Evolutionary conservation across 2,329 filamentous ascomycete species (phyloP).

Genomic region (Botrytis squamosa): DNA sequence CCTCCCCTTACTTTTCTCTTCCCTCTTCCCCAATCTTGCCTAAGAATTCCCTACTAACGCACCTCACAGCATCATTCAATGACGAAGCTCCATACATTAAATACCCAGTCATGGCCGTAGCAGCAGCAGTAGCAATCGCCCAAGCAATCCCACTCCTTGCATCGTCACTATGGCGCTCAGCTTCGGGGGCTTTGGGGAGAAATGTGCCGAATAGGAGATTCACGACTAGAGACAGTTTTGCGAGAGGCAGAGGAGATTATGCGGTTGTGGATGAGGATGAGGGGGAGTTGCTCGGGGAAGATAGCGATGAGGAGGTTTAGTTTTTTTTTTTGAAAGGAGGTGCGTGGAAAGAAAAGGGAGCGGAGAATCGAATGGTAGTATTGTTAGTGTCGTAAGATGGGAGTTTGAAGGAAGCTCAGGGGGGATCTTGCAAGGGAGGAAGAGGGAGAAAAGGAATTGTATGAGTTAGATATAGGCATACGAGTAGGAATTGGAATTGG

Average conservation of each 20-base stretch:
- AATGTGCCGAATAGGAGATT: constrained; percentile 55
- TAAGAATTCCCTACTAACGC: constrained; percentile 27
- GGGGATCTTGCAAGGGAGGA: not conserved
- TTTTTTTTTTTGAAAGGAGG: not conserved
- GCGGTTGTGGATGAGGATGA: constrained; percentile 88
- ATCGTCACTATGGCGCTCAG: constrained; percentile 69
- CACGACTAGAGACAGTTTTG: constrained; percentile 86
- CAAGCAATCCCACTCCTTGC: constrained; percentile 68
- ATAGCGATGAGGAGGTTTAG: constrained; percentile 83
- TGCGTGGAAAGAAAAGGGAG: not conserved
- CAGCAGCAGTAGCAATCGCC: constrained; percentile 60
- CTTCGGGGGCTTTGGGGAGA: constrained; percentile 51
- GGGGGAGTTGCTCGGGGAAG: constrained; percentile 88
- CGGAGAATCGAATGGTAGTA: not conserved
- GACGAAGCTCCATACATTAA: constrained; percentile 74
- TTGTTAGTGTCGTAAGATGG: not conserved
- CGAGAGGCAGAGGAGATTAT: constrained; percentile 83
- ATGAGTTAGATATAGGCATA: not conserved
- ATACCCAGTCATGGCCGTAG: constrained; percentile 74
- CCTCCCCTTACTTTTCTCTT: not conserved
- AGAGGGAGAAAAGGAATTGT: not conserved
- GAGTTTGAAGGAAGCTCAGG: not conserved
- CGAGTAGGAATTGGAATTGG: constrained; percentile 4
- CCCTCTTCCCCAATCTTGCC: not conserved
- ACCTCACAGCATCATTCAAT: constrained; percentile 50